phyloP scores from a whole-genome alignment of 768 basidiomycete species.

The Leccinum broughii region DNA sequence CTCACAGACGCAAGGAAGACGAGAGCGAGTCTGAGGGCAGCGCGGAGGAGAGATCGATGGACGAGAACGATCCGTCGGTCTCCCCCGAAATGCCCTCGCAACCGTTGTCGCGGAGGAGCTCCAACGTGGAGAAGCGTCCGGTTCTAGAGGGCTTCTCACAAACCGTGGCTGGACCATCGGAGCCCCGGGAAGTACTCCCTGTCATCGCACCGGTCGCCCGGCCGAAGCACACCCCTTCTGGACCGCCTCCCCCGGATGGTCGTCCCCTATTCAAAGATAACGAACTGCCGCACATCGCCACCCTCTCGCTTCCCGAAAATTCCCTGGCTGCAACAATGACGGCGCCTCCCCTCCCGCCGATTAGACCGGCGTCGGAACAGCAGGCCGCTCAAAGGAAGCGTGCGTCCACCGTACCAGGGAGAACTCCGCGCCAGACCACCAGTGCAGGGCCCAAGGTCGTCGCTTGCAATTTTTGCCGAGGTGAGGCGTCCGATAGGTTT shows the following conservation, averaged over 20 bases:
- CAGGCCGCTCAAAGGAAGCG: conserved; percentile 70
- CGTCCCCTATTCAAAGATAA: conserved; percentile 56
- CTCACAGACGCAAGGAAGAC: conserved; percentile 62
- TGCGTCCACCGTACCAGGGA: conserved; percentile 66
- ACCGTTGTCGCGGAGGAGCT: conserved; percentile 37
- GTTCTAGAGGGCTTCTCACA: conserved; percentile 34
- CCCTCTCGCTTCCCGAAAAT: conserved; percentile 58
- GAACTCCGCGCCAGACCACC: conserved; percentile 55
- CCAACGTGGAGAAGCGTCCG: conserved; percentile 38
- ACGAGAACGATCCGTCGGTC: conserved; percentile 51
- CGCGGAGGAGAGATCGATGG: conserved; percentile 57
- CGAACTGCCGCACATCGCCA: conserved; percentile 72
- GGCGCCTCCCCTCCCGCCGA: conserved; percentile 60
- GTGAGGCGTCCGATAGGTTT: conserved; percentile 41
- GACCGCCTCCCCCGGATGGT: conserved; percentile 30
- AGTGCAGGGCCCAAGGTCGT: conserved; percentile 83
- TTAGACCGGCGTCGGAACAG: conserved; percentile 65
- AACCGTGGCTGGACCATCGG: conserved; percentile 35
- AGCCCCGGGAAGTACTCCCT: conserved; percentile 46
- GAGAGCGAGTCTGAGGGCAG: conserved; percentile 61
- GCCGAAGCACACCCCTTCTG: conserved; percentile 30
- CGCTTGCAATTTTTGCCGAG: conserved; percentile 87
- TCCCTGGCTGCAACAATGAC: conserved; percentile 60
- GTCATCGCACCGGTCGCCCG: conserved; percentile 37
- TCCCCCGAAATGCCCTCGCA: conserved; percentile 50